Evolutionary conservation across 2,329 filamentous ascomycete species (phyloP), one percentile per base, ranked within the genome.

Genomic region (Arachnomyces sp.): DNA sequence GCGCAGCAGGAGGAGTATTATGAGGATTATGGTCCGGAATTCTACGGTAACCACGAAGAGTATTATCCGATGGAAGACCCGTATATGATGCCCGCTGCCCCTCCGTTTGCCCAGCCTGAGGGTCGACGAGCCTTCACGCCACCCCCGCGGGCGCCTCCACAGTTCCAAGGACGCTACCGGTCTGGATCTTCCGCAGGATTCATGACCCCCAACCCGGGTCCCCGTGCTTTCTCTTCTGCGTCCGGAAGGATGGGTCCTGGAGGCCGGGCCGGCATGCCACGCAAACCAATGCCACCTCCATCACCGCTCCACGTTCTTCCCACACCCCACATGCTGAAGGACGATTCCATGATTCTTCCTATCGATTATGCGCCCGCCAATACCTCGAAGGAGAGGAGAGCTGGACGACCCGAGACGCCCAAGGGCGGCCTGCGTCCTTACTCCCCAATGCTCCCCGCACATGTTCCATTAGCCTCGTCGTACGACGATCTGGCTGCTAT

Each of bases 81-180:
- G 67, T 25, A 25, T 9, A 25, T 25, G 20, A 67, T 55, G 66
- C 70, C 48, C 18, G 50, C 52, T 38, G 46, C 54, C 28, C 47
- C 53, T n/a, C 78, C 89, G 2, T 95, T 84, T 52, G 84, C 89
- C 8, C 79, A 95, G 61, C 87, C 86, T 8, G 76, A 94, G 12
- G 81, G 79, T 47, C 84, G 90, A 52, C 84, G 90, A 55, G 90
- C 90, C 38, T 95, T 96, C 90, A 96, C 90, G 14, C 90, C 90
- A 38, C 90, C 90, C 13, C 89, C 90, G 49, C 73, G 74, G 40
- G 78, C 74, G 43, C 76, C 78, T 37, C 74, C 77, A 11, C 71
- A 76, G 28, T 73, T 73, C 42, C 76, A 38, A 31, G 28, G 40
- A 56, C 31, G 54, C 54, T 31, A 56, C 51, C 28, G 54, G 53